These are phyloP conservation scores for Mycena belliarum DNA, from an alignment of 768 basidiomycete species.

Conservation along the genomic window DNA sequence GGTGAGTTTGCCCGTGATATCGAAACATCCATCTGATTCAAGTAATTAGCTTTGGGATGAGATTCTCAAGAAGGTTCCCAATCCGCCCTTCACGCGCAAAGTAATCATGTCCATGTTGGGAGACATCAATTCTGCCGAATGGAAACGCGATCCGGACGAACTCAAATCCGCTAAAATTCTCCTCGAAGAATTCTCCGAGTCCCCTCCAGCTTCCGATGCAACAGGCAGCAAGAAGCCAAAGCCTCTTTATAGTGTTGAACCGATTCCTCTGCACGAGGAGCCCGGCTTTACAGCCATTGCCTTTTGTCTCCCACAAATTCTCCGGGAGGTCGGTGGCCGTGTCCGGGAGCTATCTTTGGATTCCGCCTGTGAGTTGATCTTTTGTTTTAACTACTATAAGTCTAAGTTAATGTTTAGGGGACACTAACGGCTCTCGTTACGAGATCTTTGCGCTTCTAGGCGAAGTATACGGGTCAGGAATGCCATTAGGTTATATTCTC, in stretches of 20 bases:
- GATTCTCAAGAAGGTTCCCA: background rate
- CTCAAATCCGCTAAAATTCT: slow-evolving; percentile 30
- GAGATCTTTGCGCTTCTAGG: slow-evolving; percentile 36
- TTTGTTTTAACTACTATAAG: background rate
- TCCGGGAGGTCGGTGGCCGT: slow-evolving; percentile 23
- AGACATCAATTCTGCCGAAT: slow-evolving; percentile 19
- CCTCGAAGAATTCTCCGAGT: slow-evolving; percentile 17
- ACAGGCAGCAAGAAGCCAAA: background rate
- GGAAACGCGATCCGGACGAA: slow-evolving; percentile 27
- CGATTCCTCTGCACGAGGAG: background rate
- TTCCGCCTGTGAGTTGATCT: slow-evolving; percentile 31
- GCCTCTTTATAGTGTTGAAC: slow-evolving; percentile 6
- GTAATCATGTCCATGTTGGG: slow-evolving; percentile 26
- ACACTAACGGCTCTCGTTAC: slow-evolving; percentile 33
- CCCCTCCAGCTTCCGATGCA: background rate
- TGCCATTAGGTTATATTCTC: slow-evolving; percentile 34
- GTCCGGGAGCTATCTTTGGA: slow-evolving; percentile 32
- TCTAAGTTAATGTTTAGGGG: slow-evolving; percentile 23
- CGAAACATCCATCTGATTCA: background rate
- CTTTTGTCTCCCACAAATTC: slow-evolving; percentile 27
- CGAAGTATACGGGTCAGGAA: slow-evolving; percentile 32
- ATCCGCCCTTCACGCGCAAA: slow-evolving; percentile 12
- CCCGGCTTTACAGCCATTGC: slow-evolving; percentile 26
- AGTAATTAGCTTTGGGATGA: background rate
- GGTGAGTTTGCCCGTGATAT: background rate